Conservation (phyloP, 768 basidiomycete species). For the Kockovaella imperatae region DNA sequence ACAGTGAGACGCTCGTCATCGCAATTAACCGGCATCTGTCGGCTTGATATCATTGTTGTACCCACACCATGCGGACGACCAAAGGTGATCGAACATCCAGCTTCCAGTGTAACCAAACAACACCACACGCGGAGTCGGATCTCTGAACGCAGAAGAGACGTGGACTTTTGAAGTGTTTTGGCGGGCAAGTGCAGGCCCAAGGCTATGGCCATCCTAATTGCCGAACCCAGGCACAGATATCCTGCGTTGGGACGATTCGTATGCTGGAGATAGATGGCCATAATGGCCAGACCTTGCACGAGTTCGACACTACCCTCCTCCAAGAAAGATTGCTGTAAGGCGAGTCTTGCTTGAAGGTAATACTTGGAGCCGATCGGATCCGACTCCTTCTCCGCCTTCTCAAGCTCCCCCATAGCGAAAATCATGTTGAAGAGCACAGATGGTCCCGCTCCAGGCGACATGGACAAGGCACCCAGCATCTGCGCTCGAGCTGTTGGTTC, state of each 20-base stretch:
- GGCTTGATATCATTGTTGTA: background rate
- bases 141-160: conserved; percentile 12
- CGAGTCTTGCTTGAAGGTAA: conserved; percentile 10
- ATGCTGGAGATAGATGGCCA: conserved; percentile 21
- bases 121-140: conserved; percentile 15
- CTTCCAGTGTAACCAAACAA: conserved; percentile 10
- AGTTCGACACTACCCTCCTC: conserved; percentile 14
- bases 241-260: conserved; percentile 18
- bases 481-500: conserved; percentile 18
- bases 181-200: conserved; percentile 11
- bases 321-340: conserved; percentile 6
- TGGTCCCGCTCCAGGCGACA: conserved; percentile 4
- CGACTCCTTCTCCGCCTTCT: conserved; percentile 1
- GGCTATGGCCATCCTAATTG: conserved; percentile 12
- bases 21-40: conserved; percentile 12
- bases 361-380: conserved; percentile 7
- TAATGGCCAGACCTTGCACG: conserved; percentile 18
- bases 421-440: conserved; percentile 13
- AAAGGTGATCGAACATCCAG: conserved; percentile 17
- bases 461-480: conserved; percentile 11
- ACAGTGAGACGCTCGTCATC: conserved; percentile 18
- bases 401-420: conserved; percentile 23
- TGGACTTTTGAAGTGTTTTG: background rate
- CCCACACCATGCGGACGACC: conserved; percentile 13
- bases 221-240: conserved; percentile 13